Percentiles rank a stretch among this genome's conserved stretches.
Conservation (phyloP, 2,329 filamentous ascomycete species). For the Raffaelea deltoideospora region DNA sequence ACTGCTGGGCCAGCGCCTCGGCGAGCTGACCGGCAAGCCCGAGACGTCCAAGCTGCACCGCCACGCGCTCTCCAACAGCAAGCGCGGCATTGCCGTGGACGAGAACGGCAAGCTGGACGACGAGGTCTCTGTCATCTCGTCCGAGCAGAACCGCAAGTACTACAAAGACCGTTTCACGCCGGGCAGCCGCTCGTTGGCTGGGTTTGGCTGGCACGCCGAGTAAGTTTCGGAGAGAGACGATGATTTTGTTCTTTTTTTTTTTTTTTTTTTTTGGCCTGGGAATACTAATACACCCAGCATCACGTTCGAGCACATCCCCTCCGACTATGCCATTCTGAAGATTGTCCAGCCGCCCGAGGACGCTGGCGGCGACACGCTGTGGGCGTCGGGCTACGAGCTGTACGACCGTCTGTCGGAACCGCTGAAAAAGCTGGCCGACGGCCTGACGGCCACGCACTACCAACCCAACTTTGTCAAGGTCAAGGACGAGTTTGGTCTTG, state of each 20-base stretch:
- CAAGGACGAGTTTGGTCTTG: conserved; percentile 21
- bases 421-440: conserved; percentile 13
- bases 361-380: conserved; percentile 27
- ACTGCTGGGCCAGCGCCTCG: conserved; percentile 30
- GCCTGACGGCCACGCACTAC: conserved; percentile 15
- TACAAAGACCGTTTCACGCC: conserved; percentile 19
- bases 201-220: conserved; percentile 29
- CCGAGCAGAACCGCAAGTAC: conserved; percentile 22
- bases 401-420: conserved; percentile 19
- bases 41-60: conserved; percentile 26
- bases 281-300: conserved; percentile 13
- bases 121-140: conserved; percentile 33
- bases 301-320: conserved; percentile 29
- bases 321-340: conserved; percentile 29
- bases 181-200: conserved; percentile 15
- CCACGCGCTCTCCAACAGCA: conserved; percentile 31
- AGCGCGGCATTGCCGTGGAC: conserved; percentile 25
- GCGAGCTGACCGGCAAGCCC: conserved; percentile 28
- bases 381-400: background rate
- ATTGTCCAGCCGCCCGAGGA: conserved; percentile 24
- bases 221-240: no score
- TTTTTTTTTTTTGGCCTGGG: background rate
- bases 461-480: conserved; percentile 17
- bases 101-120: conserved; percentile 32
- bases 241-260: no score